Percentiles rank a stretch among this genome's conserved stretches.
Conservation (phyloP, 495 filamentous ascomycete genomes). For the Elaphomyces granulatus region DNA sequence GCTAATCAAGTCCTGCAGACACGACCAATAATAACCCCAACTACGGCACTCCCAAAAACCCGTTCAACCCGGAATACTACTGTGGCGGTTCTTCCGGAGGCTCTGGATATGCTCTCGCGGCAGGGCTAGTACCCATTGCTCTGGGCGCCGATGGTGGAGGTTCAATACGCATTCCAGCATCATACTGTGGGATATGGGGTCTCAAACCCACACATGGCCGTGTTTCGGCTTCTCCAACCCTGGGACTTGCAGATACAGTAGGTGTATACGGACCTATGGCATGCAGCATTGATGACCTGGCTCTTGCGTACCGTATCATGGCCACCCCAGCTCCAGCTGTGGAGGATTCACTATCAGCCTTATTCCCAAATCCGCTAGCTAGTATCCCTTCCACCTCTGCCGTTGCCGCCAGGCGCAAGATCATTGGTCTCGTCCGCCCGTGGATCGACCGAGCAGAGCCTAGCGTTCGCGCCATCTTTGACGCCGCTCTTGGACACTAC, state of each 20-base stretch:
- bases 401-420: conserved; percentile 22
- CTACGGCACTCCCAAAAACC: conserved; percentile 71
- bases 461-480: conserved; percentile 43
- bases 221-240: conserved; percentile 47
- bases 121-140: conserved; percentile 67
- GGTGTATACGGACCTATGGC: conserved; percentile 66
- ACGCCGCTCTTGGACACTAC: conserved; percentile 47
- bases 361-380: conserved; percentile 35
- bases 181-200: conserved; percentile 78
- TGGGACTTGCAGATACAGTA: conserved; percentile 45
- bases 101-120: conserved; percentile 58
- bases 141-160: conserved; percentile 81
- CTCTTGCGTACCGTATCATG: conserved; percentile 66
- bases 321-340: conserved; percentile 48
- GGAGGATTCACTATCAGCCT: conserved; percentile 30
- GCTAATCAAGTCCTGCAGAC: conserved; percentile 29
- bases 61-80: conserved; percentile 67
- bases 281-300: conserved; percentile 64
- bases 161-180: conserved; percentile 65
- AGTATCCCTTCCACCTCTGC: conserved; percentile 11
- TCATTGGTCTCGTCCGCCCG: conserved; percentile 57
- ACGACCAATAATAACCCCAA: conserved; percentile 74
- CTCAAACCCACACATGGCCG: conserved; percentile 74
- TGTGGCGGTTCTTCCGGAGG: conserved; percentile 83
- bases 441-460: conserved; percentile 62